These are phyloP conservation scores for Globisporangium recalcitrans DNA, from an alignment of 352 stramenopile species.

Conservation along the genomic window DNA sequence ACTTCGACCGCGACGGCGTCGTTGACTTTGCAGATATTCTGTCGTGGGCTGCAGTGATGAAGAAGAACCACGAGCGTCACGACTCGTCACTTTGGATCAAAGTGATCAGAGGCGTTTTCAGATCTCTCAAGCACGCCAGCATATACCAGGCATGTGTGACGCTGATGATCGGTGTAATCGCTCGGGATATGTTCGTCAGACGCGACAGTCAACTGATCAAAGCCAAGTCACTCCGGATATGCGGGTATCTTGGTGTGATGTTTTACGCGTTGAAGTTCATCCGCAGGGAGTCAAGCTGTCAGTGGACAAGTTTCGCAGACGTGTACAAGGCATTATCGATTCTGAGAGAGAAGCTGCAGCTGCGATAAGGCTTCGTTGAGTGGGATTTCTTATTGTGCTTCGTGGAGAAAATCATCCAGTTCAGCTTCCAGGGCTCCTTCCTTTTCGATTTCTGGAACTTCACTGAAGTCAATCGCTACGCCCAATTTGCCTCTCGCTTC, in stretches of 20 bases:
- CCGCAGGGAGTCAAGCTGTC: no score
- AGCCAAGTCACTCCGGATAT: constrained; percentile 11
- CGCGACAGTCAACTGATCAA: neutral
- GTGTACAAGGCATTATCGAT: neutral
- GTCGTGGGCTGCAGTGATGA: constrained; percentile 72
- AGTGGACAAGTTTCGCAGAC: neutral
- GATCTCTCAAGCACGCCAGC: constrained; percentile 13
- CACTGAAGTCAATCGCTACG: constrained; percentile 45
- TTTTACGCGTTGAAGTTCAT: constrained; percentile 28
- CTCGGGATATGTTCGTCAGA: constrained; percentile 8
- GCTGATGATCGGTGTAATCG: constrained; percentile 20
- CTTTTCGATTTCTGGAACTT: constrained; percentile 46
- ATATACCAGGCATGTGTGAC: constrained; percentile 25
- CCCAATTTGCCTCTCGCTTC: constrained; percentile 48
- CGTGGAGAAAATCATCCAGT: constrained; percentile 20
- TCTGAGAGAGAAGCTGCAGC: constrained; percentile 1
- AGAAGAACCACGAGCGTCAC: constrained; percentile 38
- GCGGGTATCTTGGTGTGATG: constrained; percentile 9
- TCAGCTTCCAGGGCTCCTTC: constrained; percentile 55
- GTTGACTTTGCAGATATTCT: constrained; percentile 78
- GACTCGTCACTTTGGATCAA: neutral
- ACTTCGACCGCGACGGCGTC: constrained; percentile 67
- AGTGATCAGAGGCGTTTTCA: neutral
- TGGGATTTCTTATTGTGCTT: neutral
- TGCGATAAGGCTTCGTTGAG: neutral